Percentiles rank a stretch among this genome's conserved stretches.
Conservation (phyloP, 495 filamentous ascomycete species). For the Evernia prunastri region DNA sequence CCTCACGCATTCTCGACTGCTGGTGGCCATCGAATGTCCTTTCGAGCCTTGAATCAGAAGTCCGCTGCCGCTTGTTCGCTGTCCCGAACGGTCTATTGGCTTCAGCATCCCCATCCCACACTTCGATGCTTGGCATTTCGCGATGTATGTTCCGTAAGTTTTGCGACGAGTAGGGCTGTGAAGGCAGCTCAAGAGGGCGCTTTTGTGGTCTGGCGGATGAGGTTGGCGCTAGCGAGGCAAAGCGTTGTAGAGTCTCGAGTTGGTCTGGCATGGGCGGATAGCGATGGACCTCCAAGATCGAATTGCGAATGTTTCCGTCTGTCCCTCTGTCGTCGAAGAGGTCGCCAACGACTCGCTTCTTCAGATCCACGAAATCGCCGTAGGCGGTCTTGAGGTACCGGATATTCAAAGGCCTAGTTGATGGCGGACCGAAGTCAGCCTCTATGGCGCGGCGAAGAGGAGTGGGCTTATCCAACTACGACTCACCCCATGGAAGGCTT, state of each 20-base stretch:
- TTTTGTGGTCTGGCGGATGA: constrained; percentile 24
- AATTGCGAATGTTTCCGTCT: constrained; percentile 12
- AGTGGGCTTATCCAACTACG: neutral
- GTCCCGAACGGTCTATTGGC: neutral
- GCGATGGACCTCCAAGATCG: constrained; percentile 20
- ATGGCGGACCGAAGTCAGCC: constrained; percentile 6
- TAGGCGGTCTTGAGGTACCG: constrained; percentile 21
- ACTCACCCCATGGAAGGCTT: constrained; percentile 15
- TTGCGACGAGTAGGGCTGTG: neutral
- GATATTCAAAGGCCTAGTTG: constrained; percentile 18
- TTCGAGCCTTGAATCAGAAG: neutral
- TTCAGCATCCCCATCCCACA: constrained; percentile 1
- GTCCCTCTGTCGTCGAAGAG: constrained; percentile 25
- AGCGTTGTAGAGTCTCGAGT: constrained; percentile 16
- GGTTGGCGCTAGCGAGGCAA: constrained; percentile 21
- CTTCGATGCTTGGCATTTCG: neutral
- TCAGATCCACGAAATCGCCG: constrained; percentile 18
- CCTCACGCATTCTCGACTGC: neutral
- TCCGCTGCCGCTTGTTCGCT: constrained; percentile 10
- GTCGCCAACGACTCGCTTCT: constrained; percentile 19
- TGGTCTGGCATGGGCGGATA: constrained; percentile 18
- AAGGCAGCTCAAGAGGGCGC: constrained; percentile 11
- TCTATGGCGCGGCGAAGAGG: neutral
- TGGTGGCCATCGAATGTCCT: neutral
- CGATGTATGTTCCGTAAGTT: neutral